Base-by-base conservation (phyloP, 176 grass and related monocot species). In the maize (Zea mays) region DNA sequence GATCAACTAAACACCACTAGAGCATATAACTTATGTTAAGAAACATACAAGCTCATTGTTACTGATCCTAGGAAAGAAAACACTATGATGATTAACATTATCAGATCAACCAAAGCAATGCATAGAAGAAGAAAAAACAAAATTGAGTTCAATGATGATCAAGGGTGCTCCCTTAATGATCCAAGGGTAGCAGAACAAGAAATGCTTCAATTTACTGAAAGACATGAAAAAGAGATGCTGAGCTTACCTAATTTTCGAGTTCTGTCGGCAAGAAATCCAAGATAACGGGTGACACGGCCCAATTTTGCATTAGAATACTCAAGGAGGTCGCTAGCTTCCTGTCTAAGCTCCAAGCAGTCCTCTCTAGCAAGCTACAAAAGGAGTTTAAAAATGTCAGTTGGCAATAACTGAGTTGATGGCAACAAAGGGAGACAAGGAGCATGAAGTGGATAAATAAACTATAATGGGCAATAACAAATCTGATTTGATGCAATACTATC, bases 261-360 rank as follows among this genome's bases (percentile, higher is more conserved):
- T 84, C 92, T 94, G 69, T 98, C 95, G 13, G 91, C 87, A 83
- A 98, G 92, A 90, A 94, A 94, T 77, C 95, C 95, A 76, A 98
- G 87, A 87, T 98, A 98, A 11, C 95, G 91, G 60, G 95, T 98
- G 75, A 98, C 95, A 33, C 91, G 85, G 40, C 89, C 89, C 69
- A 98, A 57, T 82, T 98, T 98, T 75, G 95, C 95, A 88, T 90
- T 92, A 38, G 91, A 98, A 77, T 98, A 98, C 77, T 98, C 95
- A 72, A 84, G 88, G 69, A 98, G 95, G 85, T 94, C 95, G 14
- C 54, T 90, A 36, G 91, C 91, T 92, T 98, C 95, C 65, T 98
- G 95, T 75, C 92, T 98, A 77, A 98, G 79, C 61, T 92, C 89
- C 87, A 92, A 83, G 70, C 90, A 98, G 51, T 94, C 87, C 46